Evolutionary conservation across 768 basidiomycete species (phyloP).

Genomic region (Pisolithus tinctorius): DNA sequence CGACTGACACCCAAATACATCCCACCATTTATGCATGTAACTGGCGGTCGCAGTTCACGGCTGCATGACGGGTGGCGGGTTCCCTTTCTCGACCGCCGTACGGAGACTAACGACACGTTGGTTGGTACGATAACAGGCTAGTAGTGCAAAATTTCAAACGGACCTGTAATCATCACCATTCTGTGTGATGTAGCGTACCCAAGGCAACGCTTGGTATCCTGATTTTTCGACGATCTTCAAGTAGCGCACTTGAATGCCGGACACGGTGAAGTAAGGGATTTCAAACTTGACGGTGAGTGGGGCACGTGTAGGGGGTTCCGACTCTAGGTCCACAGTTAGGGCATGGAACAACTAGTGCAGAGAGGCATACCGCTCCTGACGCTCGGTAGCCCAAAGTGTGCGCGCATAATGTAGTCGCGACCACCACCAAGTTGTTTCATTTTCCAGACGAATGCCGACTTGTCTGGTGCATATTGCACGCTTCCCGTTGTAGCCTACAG

Average conservation of each 20-base stretch:
- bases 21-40: background rate
- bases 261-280: constrained; percentile 98
- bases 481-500: constrained; percentile 85
- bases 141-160: constrained; percentile 9
- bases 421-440: constrained; percentile 97
- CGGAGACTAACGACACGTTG: constrained; percentile 42
- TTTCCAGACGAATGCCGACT: constrained; percentile 98
- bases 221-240: constrained; percentile 98
- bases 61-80: constrained; percentile 45
- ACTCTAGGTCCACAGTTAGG: constrained; percentile 38
- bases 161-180: constrained; percentile 91
- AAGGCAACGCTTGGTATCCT: constrained; percentile 92
- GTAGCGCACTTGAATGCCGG: constrained; percentile 95
- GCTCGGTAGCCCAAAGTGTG: constrained; percentile 94
- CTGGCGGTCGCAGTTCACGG: constrained; percentile 8
- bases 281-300: constrained; percentile 98
- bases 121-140: background rate
- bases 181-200: constrained; percentile 93
- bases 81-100: constrained; percentile 71
- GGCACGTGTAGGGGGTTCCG: constrained; percentile 66
- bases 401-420: constrained; percentile 95
- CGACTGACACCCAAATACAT: background rate
- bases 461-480: constrained; percentile 96
- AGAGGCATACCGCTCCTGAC: constrained; percentile 73
- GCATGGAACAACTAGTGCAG: constrained; percentile 29